These are phyloP conservation scores for Diophrys sp. DNA, from an alignment of 73 alveolate genomes.

Conservation along the genomic window DNA sequence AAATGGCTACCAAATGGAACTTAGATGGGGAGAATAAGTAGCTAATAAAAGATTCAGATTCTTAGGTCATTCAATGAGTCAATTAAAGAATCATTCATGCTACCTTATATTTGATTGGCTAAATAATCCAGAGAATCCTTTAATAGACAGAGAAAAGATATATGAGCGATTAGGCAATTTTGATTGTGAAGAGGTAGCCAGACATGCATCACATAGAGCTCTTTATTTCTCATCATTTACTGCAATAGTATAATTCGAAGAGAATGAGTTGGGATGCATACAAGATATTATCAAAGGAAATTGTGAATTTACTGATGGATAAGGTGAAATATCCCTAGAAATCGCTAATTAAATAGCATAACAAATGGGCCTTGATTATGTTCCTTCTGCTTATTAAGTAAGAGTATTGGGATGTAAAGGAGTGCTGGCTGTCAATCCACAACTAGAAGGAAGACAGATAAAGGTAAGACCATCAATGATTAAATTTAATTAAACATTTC, in stretches of 20 bases:
- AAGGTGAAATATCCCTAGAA: neutral
- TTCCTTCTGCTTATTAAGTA: neutral
- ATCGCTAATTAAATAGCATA: too few relatives aligned
- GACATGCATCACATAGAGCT: neutral
- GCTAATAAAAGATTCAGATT: neutral
- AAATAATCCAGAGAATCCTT: neutral
- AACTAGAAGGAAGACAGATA: neutral
- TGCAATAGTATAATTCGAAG: neutral
- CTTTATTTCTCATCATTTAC: neutral
- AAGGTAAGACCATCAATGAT: neutral
- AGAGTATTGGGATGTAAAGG: neutral
- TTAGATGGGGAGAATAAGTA: neutral
- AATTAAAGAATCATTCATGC: neutral
- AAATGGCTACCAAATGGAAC: too few relatives aligned
- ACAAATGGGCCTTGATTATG: neutral
- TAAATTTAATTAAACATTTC: too few relatives aligned
- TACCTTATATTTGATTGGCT: neutral
- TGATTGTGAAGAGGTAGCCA: too few relatives aligned
- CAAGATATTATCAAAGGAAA: neutral
- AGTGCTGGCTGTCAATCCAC: neutral
- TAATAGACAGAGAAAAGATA: neutral
- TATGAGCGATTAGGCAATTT: too few relatives aligned
- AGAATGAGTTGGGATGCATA: neutral
- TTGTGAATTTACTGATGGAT: neutral
- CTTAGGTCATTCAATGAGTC: neutral